Percentiles rank a stretch among this genome's conserved stretches.
Evolutionary conservation across 2,329 filamentous ascomycete species (phyloP).

Genomic region (Curvularia spicifera): DNA sequence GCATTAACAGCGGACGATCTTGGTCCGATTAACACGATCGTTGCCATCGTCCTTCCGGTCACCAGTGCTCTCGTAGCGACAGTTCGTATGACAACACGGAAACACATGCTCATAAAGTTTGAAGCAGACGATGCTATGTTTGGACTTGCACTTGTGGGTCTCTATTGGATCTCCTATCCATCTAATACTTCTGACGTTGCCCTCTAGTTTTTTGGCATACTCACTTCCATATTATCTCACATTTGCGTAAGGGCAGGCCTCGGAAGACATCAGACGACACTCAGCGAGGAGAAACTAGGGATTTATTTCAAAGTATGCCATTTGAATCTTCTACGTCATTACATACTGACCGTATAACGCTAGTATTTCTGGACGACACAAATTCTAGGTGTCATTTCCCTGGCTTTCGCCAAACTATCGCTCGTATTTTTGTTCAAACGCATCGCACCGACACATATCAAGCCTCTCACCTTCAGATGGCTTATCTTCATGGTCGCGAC

Average conservation of each 20-base stretch:
- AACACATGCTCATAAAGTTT: neutral
- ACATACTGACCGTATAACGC: neutral
- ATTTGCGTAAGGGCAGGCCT: neutral
- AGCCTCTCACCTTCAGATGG: neutral
- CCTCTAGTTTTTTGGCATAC: neutral
- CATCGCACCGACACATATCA: neutral
- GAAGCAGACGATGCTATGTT: neutral
- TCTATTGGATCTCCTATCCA: neutral
- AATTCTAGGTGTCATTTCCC: neutral
- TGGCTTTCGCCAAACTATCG: neutral
- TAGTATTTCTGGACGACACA: neutral
- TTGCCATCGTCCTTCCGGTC: slow-evolving; percentile 12
- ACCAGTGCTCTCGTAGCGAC: slow-evolving; percentile 12
- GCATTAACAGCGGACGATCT: slow-evolving; percentile 11
- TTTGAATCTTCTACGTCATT: neutral
- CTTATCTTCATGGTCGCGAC: neutral
- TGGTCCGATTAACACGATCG: slow-evolving; percentile 15
- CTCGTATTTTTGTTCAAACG: neutral
- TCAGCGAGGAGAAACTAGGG: neutral
- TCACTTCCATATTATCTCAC: neutral
- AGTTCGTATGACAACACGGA: neutral
- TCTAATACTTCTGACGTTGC: neutral
- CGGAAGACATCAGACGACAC: neutral
- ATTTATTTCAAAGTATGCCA: neutral
- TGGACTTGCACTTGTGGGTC: neutral